Evolutionary conservation across 2,329 filamentous ascomycete genomes (phyloP).

Genomic region (Daldinia sp.): DNA sequence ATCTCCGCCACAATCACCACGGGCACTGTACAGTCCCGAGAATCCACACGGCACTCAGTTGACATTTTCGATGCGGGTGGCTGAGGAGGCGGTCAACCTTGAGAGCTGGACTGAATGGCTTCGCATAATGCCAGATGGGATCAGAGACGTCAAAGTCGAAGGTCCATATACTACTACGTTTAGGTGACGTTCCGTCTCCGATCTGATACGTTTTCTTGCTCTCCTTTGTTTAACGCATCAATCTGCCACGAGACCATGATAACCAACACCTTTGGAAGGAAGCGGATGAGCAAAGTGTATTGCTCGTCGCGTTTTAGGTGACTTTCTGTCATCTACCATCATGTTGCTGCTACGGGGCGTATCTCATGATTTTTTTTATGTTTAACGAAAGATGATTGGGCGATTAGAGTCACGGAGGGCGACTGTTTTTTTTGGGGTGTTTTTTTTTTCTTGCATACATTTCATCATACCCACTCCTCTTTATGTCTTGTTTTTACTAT

Average conservation of each 20-base stretch:
- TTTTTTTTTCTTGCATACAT: constrained; percentile 22
- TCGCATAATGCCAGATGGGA: constrained; percentile 64
- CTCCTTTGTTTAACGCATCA: constrained; percentile 22
- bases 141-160: constrained; percentile 64
- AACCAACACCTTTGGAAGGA: constrained; percentile 31
- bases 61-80: constrained; percentile 59
- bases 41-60: constrained; percentile 52
- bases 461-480: constrained; percentile 33
- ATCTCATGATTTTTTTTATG: constrained; percentile 20
- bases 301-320: constrained; percentile 30
- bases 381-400: constrained; percentile 21
- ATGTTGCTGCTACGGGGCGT: constrained; percentile 25
- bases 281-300: constrained; percentile 18
- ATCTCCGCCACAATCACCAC: constrained; percentile 55
- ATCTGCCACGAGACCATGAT: constrained; percentile 34
- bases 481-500: constrained; percentile 20
- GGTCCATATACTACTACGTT: constrained; percentile 57
- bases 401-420: constrained; percentile 23
- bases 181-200: constrained; percentile 46
- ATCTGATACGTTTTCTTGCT: constrained; percentile 29
- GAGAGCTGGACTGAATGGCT: constrained; percentile 67
- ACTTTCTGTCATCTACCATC: constrained; percentile 17
- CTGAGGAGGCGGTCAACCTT: constrained; percentile 59
- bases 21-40: constrained; percentile 53
- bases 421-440: constrained; percentile 21